Percentiles rank a stretch among this genome's conserved stretches.
Conservation (phyloP, 2,329 filamentous ascomycete species). For the Pochonia chlamydosporia region DNA sequence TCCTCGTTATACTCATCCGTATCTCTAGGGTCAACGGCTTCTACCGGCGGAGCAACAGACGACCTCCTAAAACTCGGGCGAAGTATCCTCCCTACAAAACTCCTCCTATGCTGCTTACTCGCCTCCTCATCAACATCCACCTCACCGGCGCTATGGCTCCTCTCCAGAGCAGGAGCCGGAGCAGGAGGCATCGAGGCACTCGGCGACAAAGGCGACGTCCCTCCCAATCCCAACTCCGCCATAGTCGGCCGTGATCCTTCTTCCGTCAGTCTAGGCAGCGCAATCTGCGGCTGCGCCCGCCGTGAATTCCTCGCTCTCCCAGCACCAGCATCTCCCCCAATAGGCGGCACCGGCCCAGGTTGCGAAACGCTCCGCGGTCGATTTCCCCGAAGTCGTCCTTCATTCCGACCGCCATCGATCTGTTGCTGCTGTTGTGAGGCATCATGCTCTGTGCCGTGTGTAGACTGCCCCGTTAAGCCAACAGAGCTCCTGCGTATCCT, state of each 20-base stretch:
- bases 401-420: background rate
- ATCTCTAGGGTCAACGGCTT: conserved; percentile 11
- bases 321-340: conserved; percentile 12
- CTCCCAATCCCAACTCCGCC: conserved; percentile 23
- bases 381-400: background rate
- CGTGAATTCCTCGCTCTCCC: conserved; percentile 22
- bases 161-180: background rate
- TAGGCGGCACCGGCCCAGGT: conserved; percentile 19
- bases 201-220: conserved; percentile 17
- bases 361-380: conserved; percentile 31
- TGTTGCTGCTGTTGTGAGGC: background rate
- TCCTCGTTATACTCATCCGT: conserved; percentile 32
- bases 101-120: background rate
- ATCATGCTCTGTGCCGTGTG: background rate
- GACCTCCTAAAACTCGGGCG: conserved; percentile 4
- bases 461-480: background rate
- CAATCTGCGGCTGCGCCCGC: conserved; percentile 24
- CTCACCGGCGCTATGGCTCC: conserved; percentile 4
- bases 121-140: background rate
- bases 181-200: conserved; percentile 20
- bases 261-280: conserved; percentile 33
- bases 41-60: background rate
- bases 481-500: conserved; percentile 14
- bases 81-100: conserved; percentile 7
- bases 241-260: conserved; percentile 30